These are phyloP conservation scores for Acorus calamus DNA, from an alignment of 106 monocot genomes.

Conservation along the genomic window DNA sequence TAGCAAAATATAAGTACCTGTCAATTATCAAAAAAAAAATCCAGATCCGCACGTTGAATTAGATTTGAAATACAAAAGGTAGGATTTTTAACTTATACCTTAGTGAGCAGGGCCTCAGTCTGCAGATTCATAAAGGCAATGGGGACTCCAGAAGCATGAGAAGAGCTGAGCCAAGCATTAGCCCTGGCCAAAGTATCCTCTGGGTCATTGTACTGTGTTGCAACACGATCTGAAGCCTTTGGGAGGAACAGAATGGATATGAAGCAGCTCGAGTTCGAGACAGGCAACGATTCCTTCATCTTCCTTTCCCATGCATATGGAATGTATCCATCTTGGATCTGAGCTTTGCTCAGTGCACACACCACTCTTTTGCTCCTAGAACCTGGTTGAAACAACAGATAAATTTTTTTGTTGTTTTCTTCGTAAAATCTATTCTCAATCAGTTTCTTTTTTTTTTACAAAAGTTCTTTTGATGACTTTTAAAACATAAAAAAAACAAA, in stretches of 20 bases:
- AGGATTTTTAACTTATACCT: slow-evolving; percentile 21
- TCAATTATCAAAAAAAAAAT: too few species aligned
- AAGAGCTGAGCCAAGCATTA: slow-evolving; percentile 62
- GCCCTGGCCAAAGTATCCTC: slow-evolving; percentile 79
- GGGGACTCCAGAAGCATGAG: slow-evolving; percentile 60
- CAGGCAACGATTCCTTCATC: slow-evolving; percentile 48
- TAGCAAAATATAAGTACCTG: too few species aligned
- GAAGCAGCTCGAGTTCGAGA: slow-evolving; percentile 55
- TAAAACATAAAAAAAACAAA: too few species aligned
- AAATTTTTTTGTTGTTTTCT: too few species aligned
- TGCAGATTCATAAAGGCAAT: slow-evolving; percentile 61
- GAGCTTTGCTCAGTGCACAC: slow-evolving; percentile 49
- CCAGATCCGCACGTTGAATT: too few species aligned
- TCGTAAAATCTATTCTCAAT: too few species aligned
- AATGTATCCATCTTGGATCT: slow-evolving; percentile 67
- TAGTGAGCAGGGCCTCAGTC: slow-evolving; percentile 73
- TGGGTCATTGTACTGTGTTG: slow-evolving; percentile 42
- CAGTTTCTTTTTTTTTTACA: too few species aligned
- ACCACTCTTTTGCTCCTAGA: slow-evolving; percentile 56
- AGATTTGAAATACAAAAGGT: too few species aligned
- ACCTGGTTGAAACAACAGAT: slow-evolving; percentile 15
- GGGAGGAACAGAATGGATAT: slow-evolving; percentile 72
- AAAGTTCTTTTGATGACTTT: too few species aligned
- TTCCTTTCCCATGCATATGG: slow-evolving; percentile 82
- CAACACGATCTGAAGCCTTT: slow-evolving; percentile 29